Percentiles rank a stretch among this genome's conserved stretches.
Conservation (phyloP, 306 rosid genomes). For the Dicorynia guianensis region DNA sequence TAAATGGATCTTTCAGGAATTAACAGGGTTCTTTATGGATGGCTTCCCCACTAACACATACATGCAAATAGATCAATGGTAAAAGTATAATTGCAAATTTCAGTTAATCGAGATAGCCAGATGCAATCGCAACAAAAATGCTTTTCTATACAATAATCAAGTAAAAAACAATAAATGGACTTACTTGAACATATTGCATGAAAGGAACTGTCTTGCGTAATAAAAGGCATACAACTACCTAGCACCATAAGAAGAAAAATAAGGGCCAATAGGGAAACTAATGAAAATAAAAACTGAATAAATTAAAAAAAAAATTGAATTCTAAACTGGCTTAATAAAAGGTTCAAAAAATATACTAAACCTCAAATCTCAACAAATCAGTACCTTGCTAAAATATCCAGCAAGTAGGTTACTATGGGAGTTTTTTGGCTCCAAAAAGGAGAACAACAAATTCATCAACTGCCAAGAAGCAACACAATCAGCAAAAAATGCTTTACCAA, state of each 20-base stretch:
- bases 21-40: not conserved
- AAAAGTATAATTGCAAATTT: not conserved
- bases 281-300: not conserved
- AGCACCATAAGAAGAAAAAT: constrained; percentile 52
- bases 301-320: constrained; percentile 11
- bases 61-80: too few relatives aligned
- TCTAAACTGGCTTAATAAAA: not conserved
- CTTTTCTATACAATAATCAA: not conserved
- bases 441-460: constrained; percentile 90
- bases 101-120: constrained; percentile 7
- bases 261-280: constrained; percentile 25
- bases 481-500: constrained; percentile 34
- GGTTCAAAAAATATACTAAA: constrained; percentile 10
- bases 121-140: not conserved
- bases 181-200: constrained; percentile 92
- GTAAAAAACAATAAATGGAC: constrained; percentile 36
- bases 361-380: constrained; percentile 40
- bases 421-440: constrained; percentile 84
- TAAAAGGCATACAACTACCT: constrained; percentile 96
- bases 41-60: too few relatives aligned
- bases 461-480: constrained; percentile 61
- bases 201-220: constrained; percentile 95
- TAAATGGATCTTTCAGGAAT: not conserved
- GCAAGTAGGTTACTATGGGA: constrained; percentile 87
- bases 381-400: constrained; percentile 98